Evolutionary conservation across 1,139 yeast species (phyloP), one percentile per base, ranked within the genome.

Genomic region (Magnusiomyces clavatus): DNA sequence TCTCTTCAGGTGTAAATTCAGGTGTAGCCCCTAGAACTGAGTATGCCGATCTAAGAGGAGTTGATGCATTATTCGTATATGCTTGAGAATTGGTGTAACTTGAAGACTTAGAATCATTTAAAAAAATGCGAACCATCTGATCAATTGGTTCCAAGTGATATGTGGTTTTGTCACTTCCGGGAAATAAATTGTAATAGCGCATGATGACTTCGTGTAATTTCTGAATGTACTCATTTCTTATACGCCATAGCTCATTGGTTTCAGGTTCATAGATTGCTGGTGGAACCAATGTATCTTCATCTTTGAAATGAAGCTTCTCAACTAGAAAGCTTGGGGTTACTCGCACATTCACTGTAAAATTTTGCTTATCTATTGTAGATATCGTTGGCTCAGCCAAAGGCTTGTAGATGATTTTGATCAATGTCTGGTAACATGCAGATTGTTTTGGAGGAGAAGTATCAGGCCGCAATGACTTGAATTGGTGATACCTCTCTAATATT

Each of bases 1-100:
- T 73, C 45, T 78, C 68, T 49, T 79, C 80, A 59, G 86, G 94
- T 46, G 75, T 72, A 64, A 83, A 86, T 55, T 73, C 71, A 56
- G 81, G 75, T 39, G 77, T 74, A 1, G 78, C 74, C 38, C 92
- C 87, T 20, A 90, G 70, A 44, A 37, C 31, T 10, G 35, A 29
- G 24, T 24, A 45, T 6, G 14, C 29, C 13, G 44, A 41, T 19
- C 44, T 14, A 19, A 20, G 13, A 6, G 20, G 13, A 12, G 5
- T 20, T 16, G 44, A n/a, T 11, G 13, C 29, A 19, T 20, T 24
- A 24, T 24, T 24, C 31, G 8, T 24, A 8, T 24, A 24, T 5
- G 31, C 31, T 24, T 4, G 31, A n/a, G 29, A 41, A 14, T 10
- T 14, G 3, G 24, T 17, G 24, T n/a, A 2, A 3, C 20, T 14